Percentiles rank a stretch among this genome's conserved stretches.
Evolutionary conservation across 176 grass and related monocot species (phyloP).

Genomic region (Musa itinerans): DNA sequence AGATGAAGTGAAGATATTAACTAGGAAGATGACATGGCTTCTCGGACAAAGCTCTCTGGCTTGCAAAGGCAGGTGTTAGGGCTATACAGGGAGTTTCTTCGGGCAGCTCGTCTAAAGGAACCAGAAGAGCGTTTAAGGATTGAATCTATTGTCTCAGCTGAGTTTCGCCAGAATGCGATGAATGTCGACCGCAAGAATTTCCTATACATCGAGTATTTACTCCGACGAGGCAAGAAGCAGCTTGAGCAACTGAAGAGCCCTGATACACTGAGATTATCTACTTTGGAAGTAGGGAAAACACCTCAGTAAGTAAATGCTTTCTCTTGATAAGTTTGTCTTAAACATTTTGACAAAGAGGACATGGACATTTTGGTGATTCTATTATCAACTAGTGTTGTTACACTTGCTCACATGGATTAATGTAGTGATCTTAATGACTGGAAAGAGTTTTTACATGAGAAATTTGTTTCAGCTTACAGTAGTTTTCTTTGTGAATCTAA

Average conservation of each 20-base stretch:
- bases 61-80: conserved; percentile 83
- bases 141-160: conserved; percentile 49
- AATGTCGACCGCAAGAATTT: conserved; percentile 74
- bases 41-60: conserved; percentile 57
- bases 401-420: too few species aligned
- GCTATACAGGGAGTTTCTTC: conserved; percentile 70
- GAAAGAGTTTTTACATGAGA: too few species aligned
- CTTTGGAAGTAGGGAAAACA: conserved; percentile 1
- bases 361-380: too few species aligned
- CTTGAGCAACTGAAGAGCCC: conserved; percentile 87
- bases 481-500: too few species aligned
- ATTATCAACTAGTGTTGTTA: too few species aligned
- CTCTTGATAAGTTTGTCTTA: too few species aligned
- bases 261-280: conserved; percentile 58
- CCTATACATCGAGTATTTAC: conserved; percentile 85
- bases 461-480: too few species aligned
- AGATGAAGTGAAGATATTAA: too few species aligned
- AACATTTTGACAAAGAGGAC: too few species aligned
- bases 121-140: conserved; percentile 56
- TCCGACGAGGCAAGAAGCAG: conserved; percentile 79
- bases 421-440: too few species aligned
- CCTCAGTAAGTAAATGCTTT: neutral
- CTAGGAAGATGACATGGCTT: conserved; percentile 1
- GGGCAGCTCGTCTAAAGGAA: conserved; percentile 44
- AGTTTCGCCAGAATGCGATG: conserved; percentile 61